Conservation (phyloP, 805 yeast species). For the Lachancea meyersii region DNA sequence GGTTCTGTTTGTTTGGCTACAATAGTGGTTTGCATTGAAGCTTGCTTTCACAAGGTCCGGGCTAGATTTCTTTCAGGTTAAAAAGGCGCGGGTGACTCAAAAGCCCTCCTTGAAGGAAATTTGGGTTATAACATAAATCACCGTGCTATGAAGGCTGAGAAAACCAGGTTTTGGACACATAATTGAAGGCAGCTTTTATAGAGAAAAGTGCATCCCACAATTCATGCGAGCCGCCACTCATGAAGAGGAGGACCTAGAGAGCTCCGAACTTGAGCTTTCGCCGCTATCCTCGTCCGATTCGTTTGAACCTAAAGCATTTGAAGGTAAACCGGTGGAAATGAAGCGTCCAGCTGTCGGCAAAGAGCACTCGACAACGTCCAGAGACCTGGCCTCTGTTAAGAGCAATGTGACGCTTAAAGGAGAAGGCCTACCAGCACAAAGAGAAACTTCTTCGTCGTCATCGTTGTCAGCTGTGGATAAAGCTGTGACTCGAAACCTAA, state of each 20-base stretch:
- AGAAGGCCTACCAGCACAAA: conserved; percentile 12
- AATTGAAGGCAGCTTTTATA: neutral
- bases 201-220: neutral
- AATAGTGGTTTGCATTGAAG: neutral
- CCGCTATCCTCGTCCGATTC: conserved; percentile 9
- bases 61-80: neutral
- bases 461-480: conserved; percentile 13
- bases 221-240: conserved; percentile 2
- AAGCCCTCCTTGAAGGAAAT: neutral
- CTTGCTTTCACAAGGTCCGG: neutral
- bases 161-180: neutral
- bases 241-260: conserved; percentile 6
- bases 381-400: neutral
- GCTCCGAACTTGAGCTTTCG: conserved; percentile 9
- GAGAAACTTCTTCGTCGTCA: neutral
- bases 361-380: neutral
- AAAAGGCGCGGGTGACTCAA: conserved; percentile 7
- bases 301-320: conserved; percentile 8
- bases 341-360: neutral
- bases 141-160: neutral
- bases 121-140: neutral
- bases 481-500: conserved; percentile 21
- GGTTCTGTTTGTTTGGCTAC: neutral
- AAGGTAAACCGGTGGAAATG: conserved; percentile 4
- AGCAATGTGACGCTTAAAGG: conserved; percentile 16